Evolutionary conservation across 352 stramenopile genomes (phyloP).

Genomic region (Plasmopara halstedii): DNA sequence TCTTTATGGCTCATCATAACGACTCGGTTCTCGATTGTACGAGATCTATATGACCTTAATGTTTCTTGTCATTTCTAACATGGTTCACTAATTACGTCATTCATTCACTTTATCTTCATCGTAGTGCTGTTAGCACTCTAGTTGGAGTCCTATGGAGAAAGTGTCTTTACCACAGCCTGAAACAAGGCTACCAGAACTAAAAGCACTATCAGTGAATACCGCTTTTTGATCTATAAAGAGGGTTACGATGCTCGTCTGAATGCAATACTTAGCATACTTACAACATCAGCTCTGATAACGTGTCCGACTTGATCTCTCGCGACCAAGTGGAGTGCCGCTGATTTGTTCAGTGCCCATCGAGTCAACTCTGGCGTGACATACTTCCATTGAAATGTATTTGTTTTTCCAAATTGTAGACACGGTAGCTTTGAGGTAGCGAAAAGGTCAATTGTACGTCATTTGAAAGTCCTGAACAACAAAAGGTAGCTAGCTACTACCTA

Average conservation of each 20-base stretch:
- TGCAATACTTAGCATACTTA: constrained; percentile 34
- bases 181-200: too few relatives aligned
- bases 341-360: constrained; percentile 66
- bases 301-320: constrained; percentile 43
- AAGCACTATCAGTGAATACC: constrained; percentile 18
- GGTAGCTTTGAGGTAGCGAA: constrained; percentile 68
- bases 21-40: too few relatives aligned
- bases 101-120: too few relatives aligned
- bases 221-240: constrained; percentile 71
- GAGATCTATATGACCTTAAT: too few relatives aligned
- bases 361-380: constrained; percentile 62
- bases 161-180: too few relatives aligned
- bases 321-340: constrained; percentile 52
- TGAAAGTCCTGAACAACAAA: constrained; percentile 60
- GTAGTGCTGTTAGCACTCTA: too few relatives aligned
- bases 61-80: too few relatives aligned
- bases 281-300: constrained; percentile 30
- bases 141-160: too few relatives aligned
- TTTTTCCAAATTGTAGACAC: constrained; percentile 72
- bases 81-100: too few relatives aligned
- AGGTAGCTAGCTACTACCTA: constrained; percentile 35
- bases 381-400: constrained; percentile 79
- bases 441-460: constrained; percentile 33
- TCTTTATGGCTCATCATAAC: too few relatives aligned
- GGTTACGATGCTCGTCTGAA: constrained; percentile 21